phyloP scores from a whole-genome alignment of 768 basidiomycete species.

The Auricularia sp. region DNA sequence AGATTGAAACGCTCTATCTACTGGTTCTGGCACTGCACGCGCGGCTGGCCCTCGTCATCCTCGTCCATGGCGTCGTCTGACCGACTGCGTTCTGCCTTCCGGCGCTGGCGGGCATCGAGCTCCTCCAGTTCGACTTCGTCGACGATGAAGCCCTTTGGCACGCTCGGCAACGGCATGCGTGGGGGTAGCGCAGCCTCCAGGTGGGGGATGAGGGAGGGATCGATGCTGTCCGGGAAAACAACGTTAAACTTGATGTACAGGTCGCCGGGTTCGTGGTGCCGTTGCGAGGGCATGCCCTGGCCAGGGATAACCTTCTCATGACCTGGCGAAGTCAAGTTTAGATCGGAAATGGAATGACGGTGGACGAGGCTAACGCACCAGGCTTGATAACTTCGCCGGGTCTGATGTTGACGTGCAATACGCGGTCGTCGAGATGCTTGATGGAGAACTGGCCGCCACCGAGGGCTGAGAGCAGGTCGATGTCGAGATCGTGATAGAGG shows the following conservation, averaged over 20 bases:
- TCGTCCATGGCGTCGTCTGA: slow-evolving; percentile 87
- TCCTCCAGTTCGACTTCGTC: slow-evolving; percentile 85
- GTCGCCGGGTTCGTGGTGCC: slow-evolving; percentile 95
- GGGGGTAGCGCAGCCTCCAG: slow-evolving; percentile 83
- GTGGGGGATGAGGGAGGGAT: slow-evolving; percentile 50
- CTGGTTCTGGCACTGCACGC: slow-evolving; percentile 94
- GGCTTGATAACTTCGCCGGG: slow-evolving; percentile 92
- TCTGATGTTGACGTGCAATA: slow-evolving; percentile 67
- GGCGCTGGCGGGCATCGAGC: slow-evolving; percentile 55
- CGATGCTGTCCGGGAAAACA: slow-evolving; percentile 79
- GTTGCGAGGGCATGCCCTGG: slow-evolving; percentile 97
- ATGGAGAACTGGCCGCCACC: slow-evolving; percentile 86
- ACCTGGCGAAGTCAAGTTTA: slow-evolving; percentile 34
- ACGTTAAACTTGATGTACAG: slow-evolving; percentile 81
- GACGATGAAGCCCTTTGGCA: slow-evolving; percentile 52
- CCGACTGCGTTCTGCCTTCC: slow-evolving; percentile 30
- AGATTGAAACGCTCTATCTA: slow-evolving; percentile 20
- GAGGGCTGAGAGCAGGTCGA: slow-evolving; percentile 88
- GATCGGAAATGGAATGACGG: slow-evolving; percentile 5
- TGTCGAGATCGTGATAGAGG: slow-evolving; percentile 74
- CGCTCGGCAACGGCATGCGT: slow-evolving; percentile 55
- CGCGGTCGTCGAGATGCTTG: slow-evolving; percentile 89
- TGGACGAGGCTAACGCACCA: slow-evolving; percentile 41
- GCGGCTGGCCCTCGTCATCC: slow-evolving; percentile 62
- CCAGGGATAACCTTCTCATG: slow-evolving; percentile 84